Base-by-base conservation (phyloP, 106 monocot species). In the Dendrobium chrysotoxum region DNA sequence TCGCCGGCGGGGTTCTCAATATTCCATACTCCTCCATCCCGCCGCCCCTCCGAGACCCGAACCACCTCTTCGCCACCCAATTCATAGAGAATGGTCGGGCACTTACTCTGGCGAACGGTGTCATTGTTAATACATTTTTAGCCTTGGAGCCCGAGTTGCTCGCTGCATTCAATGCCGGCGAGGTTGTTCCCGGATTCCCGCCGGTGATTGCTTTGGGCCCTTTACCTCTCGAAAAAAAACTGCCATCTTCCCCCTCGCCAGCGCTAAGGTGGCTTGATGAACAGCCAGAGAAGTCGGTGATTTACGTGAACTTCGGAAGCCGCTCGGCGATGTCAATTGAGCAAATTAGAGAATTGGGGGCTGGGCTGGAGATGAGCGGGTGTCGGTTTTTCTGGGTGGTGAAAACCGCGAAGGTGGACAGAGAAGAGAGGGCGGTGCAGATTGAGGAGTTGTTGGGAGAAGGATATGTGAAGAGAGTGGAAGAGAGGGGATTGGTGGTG, bases 291-390 rank as follows among this genome's bases (percentile, higher is more conserved):
- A 39, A 79, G 31, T 93, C 93, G 72, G 93, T 93, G 41, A 68
- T 91, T 13, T 93, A 89, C 68, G 87, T 93, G 13, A 83, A 87
- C 81, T 93, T 93, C 67, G 93, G 92, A 16, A 92, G 88, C 82
- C 72, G 84, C 31, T 86, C 88, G 53, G 88, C 85, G 28, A 80
- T 92, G 80, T 53, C 76, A 11, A 70, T 0, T 28, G 86, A 81
- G 21, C 90, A 90, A 79, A 86, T 85, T 0, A 80, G 31, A 74
- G 81, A 88, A 84, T 47, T 92, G 75, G 92, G 72, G 16, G 20
- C 13, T 17, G 92, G 92, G 55, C 75, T 92, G 78, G 90, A 92
- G 80, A 76, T 38, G 50, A 92, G 92, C 79, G 84, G 88, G 16
- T 81, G 85, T 30, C 81, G 86, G 61, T 92, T 90, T 83, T 35